Percentiles rank a stretch among this genome's conserved stretches.
Evolutionary conservation across 352 stramenopile species (phyloP).

Genomic region (Phytophthora palmivora): DNA sequence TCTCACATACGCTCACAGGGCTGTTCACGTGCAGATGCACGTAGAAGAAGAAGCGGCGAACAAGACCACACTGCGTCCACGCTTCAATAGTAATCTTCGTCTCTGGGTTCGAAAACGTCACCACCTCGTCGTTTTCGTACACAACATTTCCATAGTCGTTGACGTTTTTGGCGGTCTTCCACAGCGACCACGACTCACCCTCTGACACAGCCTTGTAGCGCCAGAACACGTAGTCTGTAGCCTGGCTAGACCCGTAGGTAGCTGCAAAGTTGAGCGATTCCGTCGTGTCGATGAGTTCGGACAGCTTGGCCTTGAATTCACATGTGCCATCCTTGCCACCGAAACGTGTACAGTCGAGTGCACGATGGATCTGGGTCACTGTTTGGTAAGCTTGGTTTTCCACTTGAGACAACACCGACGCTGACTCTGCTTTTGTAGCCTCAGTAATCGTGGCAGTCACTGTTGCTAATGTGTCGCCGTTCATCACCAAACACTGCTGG

Average conservation of each 20-base stretch:
- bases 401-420: constrained; percentile 47
- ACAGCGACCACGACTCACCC: constrained; percentile 50
- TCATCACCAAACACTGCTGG: constrained; percentile 65
- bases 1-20: constrained; percentile 53
- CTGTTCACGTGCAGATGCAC: constrained; percentile 61
- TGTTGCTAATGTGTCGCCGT: constrained; percentile 54
- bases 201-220: constrained; percentile 58
- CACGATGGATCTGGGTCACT: constrained; percentile 66
- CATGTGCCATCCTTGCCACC: constrained; percentile 39
- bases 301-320: constrained; percentile 41
- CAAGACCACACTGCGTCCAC: constrained; percentile 66
- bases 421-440: constrained; percentile 35
- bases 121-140: constrained; percentile 30
- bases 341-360: constrained; percentile 57
- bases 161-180: constrained; percentile 33
- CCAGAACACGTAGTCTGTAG: constrained; percentile 67
- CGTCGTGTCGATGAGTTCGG: constrained; percentile 47
- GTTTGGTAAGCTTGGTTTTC: constrained; percentile 52
- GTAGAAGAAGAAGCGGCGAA: constrained; percentile 53
- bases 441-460: constrained; percentile 42
- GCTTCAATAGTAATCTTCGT: constrained; percentile 64
- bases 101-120: constrained; percentile 48
- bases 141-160: constrained; percentile 10
- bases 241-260: neutral
- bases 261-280: constrained; percentile 32